Base-by-base conservation (phyloP, 495 filamentous ascomycete genomes). In the Daldinia loculata region DNA sequence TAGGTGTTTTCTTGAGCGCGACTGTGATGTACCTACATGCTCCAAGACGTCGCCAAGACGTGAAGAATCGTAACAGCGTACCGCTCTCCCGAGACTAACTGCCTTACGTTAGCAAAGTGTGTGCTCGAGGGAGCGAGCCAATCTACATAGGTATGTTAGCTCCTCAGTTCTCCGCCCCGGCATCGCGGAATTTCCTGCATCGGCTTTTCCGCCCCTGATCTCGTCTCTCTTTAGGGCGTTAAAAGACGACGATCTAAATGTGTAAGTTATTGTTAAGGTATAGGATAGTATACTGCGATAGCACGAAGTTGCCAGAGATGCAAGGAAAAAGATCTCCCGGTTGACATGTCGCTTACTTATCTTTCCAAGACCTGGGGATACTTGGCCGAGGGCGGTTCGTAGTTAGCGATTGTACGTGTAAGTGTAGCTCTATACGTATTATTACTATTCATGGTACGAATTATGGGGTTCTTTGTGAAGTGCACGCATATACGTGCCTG, bases 21-120 rank as follows among this genome's bases (percentile, higher is more conserved):
- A 60, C 57, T 36, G 50, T 60, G 69, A 64, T 66, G 50, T 64
- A 59, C 53, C 61, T 67, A 64, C 56, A 39, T 39, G 41, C 11
- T 69, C 61, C 32, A 62, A 66, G 51, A 69, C 43, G 43, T 34
- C 41, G 70, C 70, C 70, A 73, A 73, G 70, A 73, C 41, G 12
- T 53, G 62, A 69, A 50, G 39, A 62, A 69, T 68, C 66, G 43
- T 67, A 56, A 65, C 61, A 39, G 19, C 70, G 70, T 73, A 73
- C 70, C 70, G 70, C 70, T 73, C 70, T 73, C 66, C 70, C 70
- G 70, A 73, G 56, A 61, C 70, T 72, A 61, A 69, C 56, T 68
- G 43, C 48, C 60, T 68, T 57, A 72, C 60, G 63, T 72, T 67
- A 69, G 61, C 63, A 69, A 48, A 26, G 29, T 48, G 53, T 61